Base-by-base conservation (phyloP, 768 basidiomycete species). In the Trametes meyenii region DNA sequence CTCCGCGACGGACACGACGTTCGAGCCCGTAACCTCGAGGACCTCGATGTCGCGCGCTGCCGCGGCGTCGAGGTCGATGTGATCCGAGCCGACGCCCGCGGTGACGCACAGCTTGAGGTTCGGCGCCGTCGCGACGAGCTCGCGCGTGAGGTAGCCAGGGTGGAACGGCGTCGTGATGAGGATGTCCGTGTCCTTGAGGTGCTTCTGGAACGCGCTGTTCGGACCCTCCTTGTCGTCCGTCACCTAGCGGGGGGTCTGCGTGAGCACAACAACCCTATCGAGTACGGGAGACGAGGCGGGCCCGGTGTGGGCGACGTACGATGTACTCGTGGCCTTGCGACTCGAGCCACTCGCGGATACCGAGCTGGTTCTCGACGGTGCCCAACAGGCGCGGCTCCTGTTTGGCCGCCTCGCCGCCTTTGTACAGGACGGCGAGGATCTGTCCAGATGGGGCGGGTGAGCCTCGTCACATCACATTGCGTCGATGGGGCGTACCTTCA, bases 81-180 rank as follows among this genome's bases (percentile, higher is more conserved):
- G 92, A 76, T 95, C 94, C 16, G 90, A 92, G 16, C 93, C 92
- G 49, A 94, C 92, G 72, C 92, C 92, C 61, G 94, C 94, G 23
- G 94, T 97, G 69, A 96, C 83, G 70, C 90, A 92, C 58, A 96
- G 73, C 76, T 94, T 96, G 62, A 97, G 83, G 66, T 95, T 94
- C 75, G 89, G 88, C 29, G 94, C 92, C 79, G 88, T 90, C 53
- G 84, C 79, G 63, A 92, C 68, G 53, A 92, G 78, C 0, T 90
- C 89, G 40, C 79, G 81, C 2, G 90, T 93, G 62, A 93, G 83
- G 74, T 92, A 93, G 68, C 87, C 90, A 58, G 90, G 90, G 72
- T 93, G 90, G 85, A 93, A 92, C 6, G 90, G 90, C 12, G 90
- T 92, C 1, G 90, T 91, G 71, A 91, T 92, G 70, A 91, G 73